Conservation (phyloP, 1,284 basidiomycete species). For the Apiotrichum sp. region DNA sequence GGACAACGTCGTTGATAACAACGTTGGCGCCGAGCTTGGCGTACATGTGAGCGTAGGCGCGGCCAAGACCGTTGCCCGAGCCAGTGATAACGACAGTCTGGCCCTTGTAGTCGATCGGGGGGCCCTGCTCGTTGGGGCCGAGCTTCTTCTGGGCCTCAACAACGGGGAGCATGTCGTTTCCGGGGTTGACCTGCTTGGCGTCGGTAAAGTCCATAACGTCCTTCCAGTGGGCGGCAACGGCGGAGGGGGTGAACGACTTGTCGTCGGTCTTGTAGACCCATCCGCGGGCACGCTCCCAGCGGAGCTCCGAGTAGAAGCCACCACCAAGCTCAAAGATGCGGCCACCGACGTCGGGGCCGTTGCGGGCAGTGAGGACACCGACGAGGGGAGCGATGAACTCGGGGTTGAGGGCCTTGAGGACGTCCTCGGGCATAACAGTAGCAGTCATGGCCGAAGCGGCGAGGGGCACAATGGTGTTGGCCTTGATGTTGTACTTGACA, state of each 20-base stretch:
- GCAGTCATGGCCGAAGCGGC: slow-evolving; percentile 92
- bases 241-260: slow-evolving; percentile 84
- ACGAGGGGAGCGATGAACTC: slow-evolving; percentile 93
- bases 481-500: slow-evolving; percentile 85
- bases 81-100: slow-evolving; percentile 94
- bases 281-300: slow-evolving; percentile 86
- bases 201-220: slow-evolving; percentile 80
- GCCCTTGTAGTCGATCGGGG: slow-evolving; percentile 70
- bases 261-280: slow-evolving; percentile 81
- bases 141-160: slow-evolving; percentile 10
- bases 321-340: slow-evolving; percentile 91
- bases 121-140: slow-evolving; percentile 14
- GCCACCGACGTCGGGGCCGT: slow-evolving; percentile 70
- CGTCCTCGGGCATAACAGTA: slow-evolving; percentile 94
- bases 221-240: slow-evolving; percentile 76
- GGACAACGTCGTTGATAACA: slow-evolving; percentile 91
- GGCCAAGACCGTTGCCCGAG: slow-evolving; percentile 85
- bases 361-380: slow-evolving; percentile 52
- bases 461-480: slow-evolving; percentile 82
- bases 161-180: slow-evolving; percentile 55
- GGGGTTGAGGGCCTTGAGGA: slow-evolving; percentile 88
- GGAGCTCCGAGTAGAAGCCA: slow-evolving; percentile 84
- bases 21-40: slow-evolving; percentile 88
- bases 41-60: slow-evolving; percentile 87
- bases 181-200: slow-evolving; percentile 64